Conservation (phyloP, 495 filamentous ascomycete genomes). For the Daldinia grandis region DNA sequence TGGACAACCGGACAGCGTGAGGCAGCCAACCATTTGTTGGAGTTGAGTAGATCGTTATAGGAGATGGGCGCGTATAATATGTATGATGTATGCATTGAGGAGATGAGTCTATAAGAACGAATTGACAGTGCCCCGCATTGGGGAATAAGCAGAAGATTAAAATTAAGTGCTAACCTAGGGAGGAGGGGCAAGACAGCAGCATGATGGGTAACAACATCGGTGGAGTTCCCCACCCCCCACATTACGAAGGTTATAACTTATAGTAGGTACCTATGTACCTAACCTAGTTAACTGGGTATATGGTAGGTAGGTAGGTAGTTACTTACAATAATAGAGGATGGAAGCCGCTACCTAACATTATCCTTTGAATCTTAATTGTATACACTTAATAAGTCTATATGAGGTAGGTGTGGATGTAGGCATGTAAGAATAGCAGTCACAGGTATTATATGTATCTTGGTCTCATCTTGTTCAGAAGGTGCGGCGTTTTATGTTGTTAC, state of each 20-base stretch:
- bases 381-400: not conserved
- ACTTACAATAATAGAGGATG: not conserved
- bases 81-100: conserved; percentile 5
- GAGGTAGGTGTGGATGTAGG: not conserved
- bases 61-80: conserved; percentile 12
- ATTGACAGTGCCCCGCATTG: conserved; percentile 27
- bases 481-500: not conserved
- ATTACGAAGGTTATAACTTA: not conserved
- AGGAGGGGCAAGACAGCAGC: not conserved
- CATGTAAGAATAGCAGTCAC: not conserved
- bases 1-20: conserved; percentile 13
- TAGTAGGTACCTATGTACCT: not conserved
- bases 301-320: too few species aligned
- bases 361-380: not conserved
- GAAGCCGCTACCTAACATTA: not conserved
- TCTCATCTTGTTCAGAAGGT: not conserved
- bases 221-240: conserved; percentile 1
- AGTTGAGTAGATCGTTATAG: conserved; percentile 27
- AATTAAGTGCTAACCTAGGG: not conserved
- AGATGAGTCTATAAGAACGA: not conserved
- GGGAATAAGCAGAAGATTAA: conserved; percentile 21
- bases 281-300: not conserved
- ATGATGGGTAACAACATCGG: not conserved
- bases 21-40: conserved; percentile 17
- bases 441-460: not conserved